These are phyloP conservation scores for Lunularia cruciata DNA, from an alignment of 225 moss, liverwort and hornwort species.

Conservation along the genomic window DNA sequence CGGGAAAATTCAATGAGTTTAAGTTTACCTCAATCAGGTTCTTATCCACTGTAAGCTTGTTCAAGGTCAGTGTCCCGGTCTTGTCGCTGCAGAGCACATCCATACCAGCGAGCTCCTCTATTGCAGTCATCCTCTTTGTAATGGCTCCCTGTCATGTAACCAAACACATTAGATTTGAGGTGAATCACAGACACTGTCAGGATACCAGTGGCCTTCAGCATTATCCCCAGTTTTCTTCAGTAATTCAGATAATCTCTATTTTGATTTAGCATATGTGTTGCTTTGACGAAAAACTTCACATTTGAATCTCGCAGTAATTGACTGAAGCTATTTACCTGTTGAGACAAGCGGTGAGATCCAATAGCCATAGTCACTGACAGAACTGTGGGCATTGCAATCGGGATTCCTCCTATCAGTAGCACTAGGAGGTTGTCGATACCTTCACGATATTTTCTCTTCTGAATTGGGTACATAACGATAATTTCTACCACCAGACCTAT, in stretches of 20 bases:
- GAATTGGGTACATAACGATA: conserved; percentile 71
- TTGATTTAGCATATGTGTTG: too few relatives aligned
- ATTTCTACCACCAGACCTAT: conserved; percentile 63
- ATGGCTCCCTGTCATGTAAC: conserved; percentile 42
- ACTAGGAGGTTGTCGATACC: conserved; percentile 75
- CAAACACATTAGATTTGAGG: background rate
- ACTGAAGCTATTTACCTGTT: conserved; percentile 10
- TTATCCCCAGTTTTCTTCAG: background rate
- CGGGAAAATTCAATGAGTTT: background rate
- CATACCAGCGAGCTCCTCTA: conserved; percentile 86
- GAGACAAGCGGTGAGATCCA: conserved; percentile 71
- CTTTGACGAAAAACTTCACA: too few relatives aligned
- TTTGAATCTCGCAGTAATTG: too few relatives aligned
- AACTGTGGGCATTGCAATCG: conserved; percentile 84
- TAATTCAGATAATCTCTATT: background rate
- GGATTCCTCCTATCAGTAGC: conserved; percentile 79
- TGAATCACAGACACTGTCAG: background rate
- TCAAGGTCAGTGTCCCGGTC: conserved; percentile 29
- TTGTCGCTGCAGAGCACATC: conserved; percentile 64
- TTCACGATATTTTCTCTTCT: conserved; percentile 57
- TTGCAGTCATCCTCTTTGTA: conserved; percentile 83
- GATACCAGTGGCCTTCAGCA: background rate
- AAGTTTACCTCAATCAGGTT: conserved; percentile 23
- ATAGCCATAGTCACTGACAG: too few relatives aligned
- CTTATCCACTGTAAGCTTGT: conserved; percentile 26